Conservation (phyloP, 202 grass and related monocot species). For the Zizania palustris region DNA sequence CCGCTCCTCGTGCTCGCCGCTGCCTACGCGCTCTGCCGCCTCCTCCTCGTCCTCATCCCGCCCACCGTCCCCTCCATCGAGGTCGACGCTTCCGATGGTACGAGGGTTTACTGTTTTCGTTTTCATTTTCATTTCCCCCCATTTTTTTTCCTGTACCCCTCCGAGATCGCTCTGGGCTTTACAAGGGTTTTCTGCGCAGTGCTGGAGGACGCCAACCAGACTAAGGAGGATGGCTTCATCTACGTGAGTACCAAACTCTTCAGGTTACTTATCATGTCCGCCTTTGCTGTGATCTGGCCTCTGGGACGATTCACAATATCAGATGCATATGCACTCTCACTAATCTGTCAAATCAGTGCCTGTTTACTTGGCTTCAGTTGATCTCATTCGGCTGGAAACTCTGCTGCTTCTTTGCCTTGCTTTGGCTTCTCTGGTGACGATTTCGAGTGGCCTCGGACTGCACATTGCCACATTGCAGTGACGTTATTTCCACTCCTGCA, state of each 20-base stretch:
- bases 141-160: too few species aligned
- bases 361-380: neutral
- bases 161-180: conserved; percentile 11
- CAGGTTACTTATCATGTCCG: too few species aligned
- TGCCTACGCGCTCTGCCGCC: conserved; percentile 77
- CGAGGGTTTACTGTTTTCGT: neutral
- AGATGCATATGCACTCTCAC: neutral
- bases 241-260: conserved; percentile 53
- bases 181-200: conserved; percentile 55
- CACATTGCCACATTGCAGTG: neutral
- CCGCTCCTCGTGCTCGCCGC: too few species aligned
- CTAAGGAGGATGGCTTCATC: conserved; percentile 85
- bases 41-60: conserved; percentile 48
- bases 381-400: neutral
- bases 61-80: conserved; percentile 94
- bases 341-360: neutral
- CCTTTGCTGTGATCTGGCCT: neutral
- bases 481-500: neutral
- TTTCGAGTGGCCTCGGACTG: neutral
- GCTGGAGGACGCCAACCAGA: conserved; percentile 70
- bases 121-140: neutral
- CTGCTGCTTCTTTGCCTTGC: conserved; percentile 1
- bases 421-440: neutral
- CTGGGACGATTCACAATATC: neutral
- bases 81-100: conserved; percentile 89